Conservation (phyloP, 768 basidiomycete genomes). For the Pisolithus microcarpus region DNA sequence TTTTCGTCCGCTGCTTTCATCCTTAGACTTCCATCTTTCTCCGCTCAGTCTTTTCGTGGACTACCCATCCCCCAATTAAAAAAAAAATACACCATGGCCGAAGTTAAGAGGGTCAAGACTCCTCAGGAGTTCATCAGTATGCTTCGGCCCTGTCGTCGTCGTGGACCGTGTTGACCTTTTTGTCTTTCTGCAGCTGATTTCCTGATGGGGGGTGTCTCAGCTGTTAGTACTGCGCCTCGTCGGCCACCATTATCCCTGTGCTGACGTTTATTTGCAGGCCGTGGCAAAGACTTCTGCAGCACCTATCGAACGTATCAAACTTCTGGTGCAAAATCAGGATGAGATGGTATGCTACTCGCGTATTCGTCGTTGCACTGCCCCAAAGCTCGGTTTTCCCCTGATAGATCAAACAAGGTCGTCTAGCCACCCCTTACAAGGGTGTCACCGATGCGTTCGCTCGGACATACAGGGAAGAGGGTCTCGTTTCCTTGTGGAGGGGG, state of each 20-base stretch:
- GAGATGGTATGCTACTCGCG: slow-evolving; percentile 69
- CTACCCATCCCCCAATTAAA: slow-evolving; percentile 28
- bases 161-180: slow-evolving; percentile 26
- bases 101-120: slow-evolving; percentile 76
- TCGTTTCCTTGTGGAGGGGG: slow-evolving; percentile 95
- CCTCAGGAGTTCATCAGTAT: slow-evolving; percentile 85
- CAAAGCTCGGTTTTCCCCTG: neutral
- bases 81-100: slow-evolving; percentile 78
- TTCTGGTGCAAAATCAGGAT: slow-evolving; percentile 98
- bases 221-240: slow-evolving; percentile 43
- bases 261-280: slow-evolving; percentile 48
- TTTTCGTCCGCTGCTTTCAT: slow-evolving; percentile 39
- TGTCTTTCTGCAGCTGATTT: slow-evolving; percentile 60
- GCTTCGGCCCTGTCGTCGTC: slow-evolving; percentile 6
- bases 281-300: slow-evolving; percentile 99
- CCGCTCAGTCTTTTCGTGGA: slow-evolving; percentile 42
- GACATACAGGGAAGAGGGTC: slow-evolving; percentile 92
- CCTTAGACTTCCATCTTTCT: slow-evolving; percentile 38
- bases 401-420: slow-evolving; percentile 99
- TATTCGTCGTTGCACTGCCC: neutral
- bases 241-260: neutral
- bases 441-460: slow-evolving; percentile 85
- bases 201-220: slow-evolving; percentile 94
- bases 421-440: slow-evolving; percentile 94
- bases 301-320: slow-evolving; percentile 99